Conservation (phyloP, 2,329 filamentous ascomycete species). For the Chalara sp. region DNA sequence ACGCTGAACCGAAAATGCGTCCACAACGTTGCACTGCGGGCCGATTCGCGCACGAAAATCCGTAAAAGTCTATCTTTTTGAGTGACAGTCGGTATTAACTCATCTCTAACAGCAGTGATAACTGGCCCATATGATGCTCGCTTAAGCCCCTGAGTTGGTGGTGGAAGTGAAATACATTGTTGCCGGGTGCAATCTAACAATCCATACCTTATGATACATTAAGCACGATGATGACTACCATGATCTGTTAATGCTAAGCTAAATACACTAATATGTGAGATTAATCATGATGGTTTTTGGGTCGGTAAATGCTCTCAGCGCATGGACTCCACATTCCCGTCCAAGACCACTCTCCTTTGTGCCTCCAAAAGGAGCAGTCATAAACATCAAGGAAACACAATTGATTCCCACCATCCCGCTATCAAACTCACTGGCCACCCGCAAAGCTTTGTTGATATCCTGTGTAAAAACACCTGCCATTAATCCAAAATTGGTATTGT, state of each 20-base stretch:
- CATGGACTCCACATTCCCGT: constrained; percentile 28
- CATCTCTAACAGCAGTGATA: too few species aligned
- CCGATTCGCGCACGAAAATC: too few species aligned
- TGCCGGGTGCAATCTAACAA: too few species aligned
- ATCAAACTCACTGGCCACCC: constrained; percentile 40
- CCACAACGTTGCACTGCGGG: too few species aligned
- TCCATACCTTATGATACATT: too few species aligned
- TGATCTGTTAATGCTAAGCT: background rate
- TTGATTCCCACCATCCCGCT: constrained; percentile 50
- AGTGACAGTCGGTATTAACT: too few species aligned
- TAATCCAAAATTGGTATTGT: constrained; percentile 50
- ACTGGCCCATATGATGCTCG: too few species aligned
- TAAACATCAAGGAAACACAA: constrained; percentile 16
- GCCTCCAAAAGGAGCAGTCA: constrained; percentile 18
- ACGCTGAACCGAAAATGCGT: too few species aligned
- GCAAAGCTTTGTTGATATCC: constrained; percentile 34
- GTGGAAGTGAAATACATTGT: too few species aligned
- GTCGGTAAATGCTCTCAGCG: constrained; percentile 14
- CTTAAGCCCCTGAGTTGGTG: too few species aligned
- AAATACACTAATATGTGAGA: constrained; percentile 9
- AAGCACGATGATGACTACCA: too few species aligned
- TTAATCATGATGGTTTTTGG: constrained; percentile 18
- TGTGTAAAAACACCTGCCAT: constrained; percentile 46
- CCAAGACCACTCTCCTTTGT: constrained; percentile 22
- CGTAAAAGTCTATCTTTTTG: too few species aligned